Evolutionary conservation across 805 yeast species (phyloP).

Genomic region (Ogataea thermomethanolica): DNA sequence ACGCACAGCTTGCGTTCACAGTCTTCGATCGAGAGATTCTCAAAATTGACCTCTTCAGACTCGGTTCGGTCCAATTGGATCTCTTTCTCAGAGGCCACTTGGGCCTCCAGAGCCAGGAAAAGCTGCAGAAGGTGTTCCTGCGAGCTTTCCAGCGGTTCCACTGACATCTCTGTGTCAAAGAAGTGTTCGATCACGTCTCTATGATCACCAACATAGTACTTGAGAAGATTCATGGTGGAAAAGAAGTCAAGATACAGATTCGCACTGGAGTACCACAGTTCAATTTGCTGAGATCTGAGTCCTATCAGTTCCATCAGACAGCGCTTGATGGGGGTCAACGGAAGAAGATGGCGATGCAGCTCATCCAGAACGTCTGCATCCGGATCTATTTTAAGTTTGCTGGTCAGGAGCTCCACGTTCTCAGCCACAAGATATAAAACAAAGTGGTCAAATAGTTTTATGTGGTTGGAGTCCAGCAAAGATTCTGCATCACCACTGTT

Average conservation of each 20-base stretch:
- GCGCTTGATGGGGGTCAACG: constrained; percentile 11
- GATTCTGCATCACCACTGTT: not conserved
- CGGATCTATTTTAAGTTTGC: constrained; percentile 11
- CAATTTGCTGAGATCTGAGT: not conserved
- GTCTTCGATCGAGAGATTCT: constrained; percentile 12
- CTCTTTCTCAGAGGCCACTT: constrained; percentile 35
- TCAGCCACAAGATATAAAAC: constrained; percentile 15
- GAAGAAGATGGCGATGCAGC: constrained; percentile 11
- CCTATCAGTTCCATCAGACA: constrained; percentile 7
- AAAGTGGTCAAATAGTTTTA: constrained; percentile 5
- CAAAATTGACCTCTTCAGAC: constrained; percentile 41
- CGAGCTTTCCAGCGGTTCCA: constrained; percentile 29
- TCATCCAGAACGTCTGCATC: constrained; percentile 11
- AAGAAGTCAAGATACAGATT: constrained; percentile 18
- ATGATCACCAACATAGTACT: constrained; percentile 28
- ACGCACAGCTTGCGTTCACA: constrained; percentile 23
- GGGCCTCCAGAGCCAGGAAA: constrained; percentile 49
- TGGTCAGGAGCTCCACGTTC: constrained; percentile 13
- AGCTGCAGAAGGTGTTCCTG: constrained; percentile 37
- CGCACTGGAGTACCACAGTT: constrained; percentile 11
- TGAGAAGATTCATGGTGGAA: constrained; percentile 25
- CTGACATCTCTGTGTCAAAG: constrained; percentile 28
- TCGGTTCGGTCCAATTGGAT: constrained; percentile 48
- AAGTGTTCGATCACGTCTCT: constrained; percentile 34
- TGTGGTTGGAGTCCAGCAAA: constrained; percentile 4